These are phyloP conservation scores for Alternaria rosae DNA, from an alignment of 2,329 filamentous ascomycete species.

Conservation along the genomic window DNA sequence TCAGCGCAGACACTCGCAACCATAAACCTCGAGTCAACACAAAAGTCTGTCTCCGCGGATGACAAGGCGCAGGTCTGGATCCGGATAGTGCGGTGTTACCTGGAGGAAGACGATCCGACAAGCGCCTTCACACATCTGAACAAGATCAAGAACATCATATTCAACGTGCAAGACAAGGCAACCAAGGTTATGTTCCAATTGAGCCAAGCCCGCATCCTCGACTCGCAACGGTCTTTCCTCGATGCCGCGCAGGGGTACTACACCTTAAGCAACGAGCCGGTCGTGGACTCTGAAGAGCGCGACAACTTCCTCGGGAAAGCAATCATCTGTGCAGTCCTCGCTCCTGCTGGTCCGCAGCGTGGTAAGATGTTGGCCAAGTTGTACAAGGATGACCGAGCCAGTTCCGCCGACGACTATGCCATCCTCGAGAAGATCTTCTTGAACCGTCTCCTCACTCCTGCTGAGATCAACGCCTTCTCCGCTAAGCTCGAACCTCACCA, in stretches of 20 bases:
- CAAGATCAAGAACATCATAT: conserved; percentile 92
- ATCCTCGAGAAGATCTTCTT: conserved; percentile 99
- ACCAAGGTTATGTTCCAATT: conserved; percentile 86
- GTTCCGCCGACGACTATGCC: conserved; percentile 76
- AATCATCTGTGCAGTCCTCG: conserved; percentile 90
- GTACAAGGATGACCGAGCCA: conserved; percentile 90
- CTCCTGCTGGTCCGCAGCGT: conserved; percentile 85
- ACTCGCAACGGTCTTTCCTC: conserved; percentile 88
- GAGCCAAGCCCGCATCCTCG: conserved; percentile 89
- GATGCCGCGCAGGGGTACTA: conserved; percentile 89
- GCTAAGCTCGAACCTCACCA: conserved; percentile 84
- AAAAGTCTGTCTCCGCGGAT: conserved; percentile 81
- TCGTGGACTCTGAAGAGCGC: conserved; percentile 86
- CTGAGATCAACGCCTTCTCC: conserved; percentile 88
- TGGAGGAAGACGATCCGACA: conserved; percentile 91
- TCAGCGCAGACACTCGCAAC: conserved; percentile 81
- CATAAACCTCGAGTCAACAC: conserved; percentile 88
- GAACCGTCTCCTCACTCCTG: conserved; percentile 79
- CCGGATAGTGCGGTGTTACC: conserved; percentile 89
- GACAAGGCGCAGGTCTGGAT: conserved; percentile 89
- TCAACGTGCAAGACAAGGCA: conserved; percentile 75
- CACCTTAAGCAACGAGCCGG: conserved; percentile 77
- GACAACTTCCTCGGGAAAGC: conserved; percentile 84
- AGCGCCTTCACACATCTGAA: conserved; percentile 88
- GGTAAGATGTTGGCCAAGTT: conserved; percentile 81